Base-by-base conservation (phyloP, 2,329 filamentous ascomycete species). In the Calonectria naviculata region DNA sequence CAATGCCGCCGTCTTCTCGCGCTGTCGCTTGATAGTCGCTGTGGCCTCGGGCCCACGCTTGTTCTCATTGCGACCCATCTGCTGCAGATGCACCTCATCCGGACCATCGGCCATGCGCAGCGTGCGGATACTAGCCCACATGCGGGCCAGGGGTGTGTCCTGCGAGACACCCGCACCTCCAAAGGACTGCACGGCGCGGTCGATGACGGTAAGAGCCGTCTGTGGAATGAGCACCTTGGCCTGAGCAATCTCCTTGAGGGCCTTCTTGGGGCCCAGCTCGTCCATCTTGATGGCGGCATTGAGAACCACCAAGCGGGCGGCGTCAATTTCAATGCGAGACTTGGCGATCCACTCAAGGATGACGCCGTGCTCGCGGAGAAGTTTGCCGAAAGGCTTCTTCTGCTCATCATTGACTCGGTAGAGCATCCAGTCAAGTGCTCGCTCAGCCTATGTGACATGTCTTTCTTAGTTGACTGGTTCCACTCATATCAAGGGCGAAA, bases 201-300 rank as follows among this genome's bases (percentile, higher is more conserved):
- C 97, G 78, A 99, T 96, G 78, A 98, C 94, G 21, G 91, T 91
- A 75, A 98, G 89, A 1, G 94, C 92, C 79, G 93, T 94, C 80
- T 91, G 89, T 0, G 97, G 97, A 10, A 97, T 93, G 21, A 98
- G 90, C 0, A 98, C 93, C 88, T 99, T 99, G 75, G 97, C 96
- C 85, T 98, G 91, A 29, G 95, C 96, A 76, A 99, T 99, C 83
- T 98, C 95, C 83, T 93, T 95, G 72, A 98, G 90, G 0, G 96
- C 95, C 75, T 92, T 91, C 87, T 98, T 98, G 77, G 97, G 94
- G 76, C 96, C 93, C 24, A 92, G 90, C 76, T 94, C 90, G 85
- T 99, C 97, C 86, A 99, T 98, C 85, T 94, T 95, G 83, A 97
- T 93, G 71, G 97, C 97, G 1, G 97, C 97, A 84, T 98, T 98